phyloP scores from a whole-genome alignment of 805 yeast species.

The Wickerhamiella allomyrinae region DNA sequence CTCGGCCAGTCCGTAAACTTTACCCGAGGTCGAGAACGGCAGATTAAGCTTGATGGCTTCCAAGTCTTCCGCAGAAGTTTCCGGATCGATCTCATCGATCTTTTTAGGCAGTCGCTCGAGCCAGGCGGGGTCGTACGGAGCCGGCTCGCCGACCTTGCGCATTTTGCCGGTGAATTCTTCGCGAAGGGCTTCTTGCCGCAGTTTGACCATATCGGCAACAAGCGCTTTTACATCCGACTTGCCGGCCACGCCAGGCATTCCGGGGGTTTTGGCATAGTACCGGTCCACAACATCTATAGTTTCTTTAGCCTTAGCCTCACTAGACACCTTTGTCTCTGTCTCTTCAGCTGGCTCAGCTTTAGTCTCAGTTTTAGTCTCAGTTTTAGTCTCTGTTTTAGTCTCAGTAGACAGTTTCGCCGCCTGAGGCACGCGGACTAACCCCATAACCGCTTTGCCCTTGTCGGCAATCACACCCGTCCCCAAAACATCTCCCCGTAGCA shows the following conservation, averaged over 20 bases:
- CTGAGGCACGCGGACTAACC: slow-evolving; percentile 3
- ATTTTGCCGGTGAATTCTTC: slow-evolving; percentile 13
- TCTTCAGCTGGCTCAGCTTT: no score
- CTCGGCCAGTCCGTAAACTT: slow-evolving; percentile 64
- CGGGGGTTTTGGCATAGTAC: neutral
- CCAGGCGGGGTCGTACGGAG: slow-evolving; percentile 40
- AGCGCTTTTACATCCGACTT: slow-evolving; percentile 20
- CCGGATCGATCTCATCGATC: slow-evolving; percentile 33
- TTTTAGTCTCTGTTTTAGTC: no score
- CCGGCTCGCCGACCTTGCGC: slow-evolving; percentile 17
- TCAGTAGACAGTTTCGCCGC: no score
- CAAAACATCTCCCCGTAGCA: slow-evolving; percentile 13
- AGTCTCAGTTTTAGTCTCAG: no score
- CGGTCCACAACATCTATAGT: no score
- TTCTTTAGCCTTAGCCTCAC: no score
- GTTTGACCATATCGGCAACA: slow-evolving; percentile 20
- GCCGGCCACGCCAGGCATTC: neutral
- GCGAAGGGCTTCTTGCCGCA: slow-evolving; percentile 14
- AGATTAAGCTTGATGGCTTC: slow-evolving; percentile 30
- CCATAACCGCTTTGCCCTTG: slow-evolving; percentile 2
- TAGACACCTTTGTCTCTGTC: no score
- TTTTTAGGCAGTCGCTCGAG: slow-evolving; percentile 29
- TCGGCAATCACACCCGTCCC: neutral
- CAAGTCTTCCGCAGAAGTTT: slow-evolving; percentile 33
- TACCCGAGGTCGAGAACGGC: slow-evolving; percentile 35